Base-by-base conservation (phyloP, 2,329 filamentous ascomycete species). In the Penicillium sp. region DNA sequence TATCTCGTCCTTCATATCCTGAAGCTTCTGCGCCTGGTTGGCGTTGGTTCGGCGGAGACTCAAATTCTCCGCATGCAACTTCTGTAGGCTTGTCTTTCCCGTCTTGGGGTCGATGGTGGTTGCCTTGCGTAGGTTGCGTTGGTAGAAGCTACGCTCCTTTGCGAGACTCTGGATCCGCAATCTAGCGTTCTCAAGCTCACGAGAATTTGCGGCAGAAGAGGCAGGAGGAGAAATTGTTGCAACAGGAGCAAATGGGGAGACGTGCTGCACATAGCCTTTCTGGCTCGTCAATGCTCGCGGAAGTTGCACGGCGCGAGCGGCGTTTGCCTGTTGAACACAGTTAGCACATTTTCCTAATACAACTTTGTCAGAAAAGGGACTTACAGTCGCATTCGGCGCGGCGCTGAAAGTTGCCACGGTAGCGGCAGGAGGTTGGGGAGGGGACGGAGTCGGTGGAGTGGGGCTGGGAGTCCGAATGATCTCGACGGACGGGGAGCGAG, bases 141-240 rank as follows among this genome's bases (percentile, higher is more conserved):
- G 65, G 41, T 68, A 67, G 42, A 64, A 65, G 44, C 68, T 63
- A 3, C 69, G 67, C 38, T 74, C 69, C 6, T 56, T 55, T 3
- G 57, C 63, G n/a, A 71, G 54, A 7, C 58, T 54, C 25, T 63
- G 32, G 16, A 50, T 47, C 3, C 50, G 45, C 1, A 15, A 23
- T 1, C 21, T 15, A 1, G 31, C 31, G 0, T n/a, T 35, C 15
- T 46, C 31, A 8, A 46, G 44, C 9, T 46, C 31, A 6, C 44
- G 31, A 7, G 44, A n/a, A n/a, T 16, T 25, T 3, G 15, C 3
- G 1, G 5, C 0, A 3, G 31, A 25, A 6, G 29, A 6, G 6
- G 1, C 3, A 29, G 15, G 44, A 12, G 25, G 47, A 6, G 6
- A 2, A 13, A 31, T 8, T n/a, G 44, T 35, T 32, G 42, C 29